Evolutionary conservation across 2,329 filamentous ascomycete genomes (phyloP), one percentile per base, ranked within the genome.

Genomic region (Lomentospora prolificans): DNA sequence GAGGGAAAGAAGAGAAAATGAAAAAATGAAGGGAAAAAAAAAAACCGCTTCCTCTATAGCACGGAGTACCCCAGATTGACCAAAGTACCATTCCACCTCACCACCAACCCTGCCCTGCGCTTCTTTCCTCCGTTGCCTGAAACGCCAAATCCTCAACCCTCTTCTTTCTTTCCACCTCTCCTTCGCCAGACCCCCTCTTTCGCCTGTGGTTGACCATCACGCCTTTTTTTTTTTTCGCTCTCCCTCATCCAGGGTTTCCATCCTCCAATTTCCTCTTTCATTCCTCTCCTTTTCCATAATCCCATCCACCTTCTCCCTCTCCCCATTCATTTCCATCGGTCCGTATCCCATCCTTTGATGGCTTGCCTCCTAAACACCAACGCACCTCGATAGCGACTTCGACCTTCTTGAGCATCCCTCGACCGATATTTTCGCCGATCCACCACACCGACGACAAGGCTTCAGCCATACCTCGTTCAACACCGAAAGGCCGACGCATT

Each of bases 91-190:
- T 46, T 46, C 19, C 19, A n/a, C n/a, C 22, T 46, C 9, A 41
- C 19, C 22, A 27, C 22, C 30, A 39, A 53, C 30, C 51, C 51
- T 44, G 25, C 24, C 51, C 51, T 46, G 51, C 33, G 51, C 24
- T 53, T 41, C 31, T 36, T 41, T 33, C 50, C 52, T 50, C 41
- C 28, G 44, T 50, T 48, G 53, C 53, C 53, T 55, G 53, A 55
- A 55, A 55, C 53, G 46, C 53, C 53, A 55, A 55, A 50, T 55
- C 44, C 53, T 55, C 46, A 55, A 55, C 53, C 53, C 44, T 55
- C 53, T 51, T 51, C 53, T 50, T 33, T 24, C 46, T 50, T 48
- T 50, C 30, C 31, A 17, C 25, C 51, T 19, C 28, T 22, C 51
- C 44, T 55, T 50, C 19, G 46, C 14, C 53, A 22, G 27, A 39